Base-by-base conservation (phyloP, 208 protist species). In the Blechomonas ayalai region DNA sequence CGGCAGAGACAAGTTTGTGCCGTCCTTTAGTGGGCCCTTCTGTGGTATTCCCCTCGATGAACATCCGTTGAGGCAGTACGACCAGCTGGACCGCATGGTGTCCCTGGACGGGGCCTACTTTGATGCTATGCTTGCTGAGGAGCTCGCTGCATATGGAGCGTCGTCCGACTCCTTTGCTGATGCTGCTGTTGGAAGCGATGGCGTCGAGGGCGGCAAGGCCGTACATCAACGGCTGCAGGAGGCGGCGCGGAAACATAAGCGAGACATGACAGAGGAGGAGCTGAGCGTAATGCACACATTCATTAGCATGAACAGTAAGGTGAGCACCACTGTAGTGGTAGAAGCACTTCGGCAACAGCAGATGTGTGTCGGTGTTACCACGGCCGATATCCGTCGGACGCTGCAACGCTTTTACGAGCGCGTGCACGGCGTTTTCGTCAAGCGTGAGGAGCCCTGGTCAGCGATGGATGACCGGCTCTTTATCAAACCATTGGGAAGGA, bases 1-100 rank as follows among this genome's bases (percentile, higher is more conserved):
- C n/a, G 75, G 73, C 18, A 92, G 88, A 52, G 77, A 88, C 24
- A 86, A 85, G 39, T 64, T 92, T 1, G 59, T 92, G 26, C 80
- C 84, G 2, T 67, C 69, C 13, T 89, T 85, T 55, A 88, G 74
- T 36, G 84, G 84, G 0, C 84, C 84, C 1, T 92, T 92, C 61
- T 60, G 78, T 1, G 73, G 67, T 8, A 59, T 89, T 16, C 25
- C 58, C 12, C 28, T 49, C 18, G 45, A 61, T n/a, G 78, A 84
- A 38, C 83, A 92, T 35, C 83, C 83, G 25, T 50, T 92, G 49
- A 58, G 69, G 19, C 52, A 47, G 19, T 92, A 65, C 44, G 83
- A 92, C 44, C 46, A 64, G 39, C 53, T 92, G 36, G 67, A 86
- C 46, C 59, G 69, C 2, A 42, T 88, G 20, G 51, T 41, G 10